Evolutionary conservation across 139 green algal species (phyloP).

Genomic region (Picochlorum costavermella): DNA sequence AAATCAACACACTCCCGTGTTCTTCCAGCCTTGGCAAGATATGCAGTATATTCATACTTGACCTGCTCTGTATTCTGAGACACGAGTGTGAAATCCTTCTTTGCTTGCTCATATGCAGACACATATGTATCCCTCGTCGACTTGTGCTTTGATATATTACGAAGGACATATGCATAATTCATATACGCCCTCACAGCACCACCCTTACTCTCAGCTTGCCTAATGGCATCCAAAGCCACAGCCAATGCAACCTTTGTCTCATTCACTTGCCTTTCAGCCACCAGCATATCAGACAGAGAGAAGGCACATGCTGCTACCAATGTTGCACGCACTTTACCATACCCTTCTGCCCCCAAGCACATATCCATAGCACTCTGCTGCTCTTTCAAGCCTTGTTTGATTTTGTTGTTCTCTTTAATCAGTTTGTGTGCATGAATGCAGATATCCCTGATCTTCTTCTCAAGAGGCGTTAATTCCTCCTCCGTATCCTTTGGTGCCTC

Average conservation of each 20-base stretch:
- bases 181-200: not conserved
- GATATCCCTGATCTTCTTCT: slow-evolving; percentile 24
- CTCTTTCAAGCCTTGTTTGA: slow-evolving; percentile 20
- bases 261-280: slow-evolving; percentile 20
- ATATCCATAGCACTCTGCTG: slow-evolving; percentile 23
- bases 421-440: slow-evolving; percentile 29
- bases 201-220: slow-evolving; percentile 11
- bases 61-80: slow-evolving; percentile 24
- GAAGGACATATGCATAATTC: slow-evolving; percentile 25
- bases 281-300: slow-evolving; percentile 25
- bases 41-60: slow-evolving; percentile 24
- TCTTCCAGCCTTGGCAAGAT: slow-evolving; percentile 14
- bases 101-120: slow-evolving; percentile 14
- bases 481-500: slow-evolving; percentile 1
- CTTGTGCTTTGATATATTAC: slow-evolving; percentile 6
- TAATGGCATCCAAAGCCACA: slow-evolving; percentile 15
- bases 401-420: slow-evolving; percentile 31
- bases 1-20: slow-evolving; percentile 13
- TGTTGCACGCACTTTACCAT: slow-evolving; percentile 18
- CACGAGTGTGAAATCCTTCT: slow-evolving; percentile 9
- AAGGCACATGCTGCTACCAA: slow-evolving; percentile 27
- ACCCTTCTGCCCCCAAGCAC: slow-evolving; percentile 11
- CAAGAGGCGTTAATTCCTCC: slow-evolving; percentile 1
- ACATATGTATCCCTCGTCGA: slow-evolving; percentile 9
- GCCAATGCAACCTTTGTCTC: slow-evolving; percentile 26